A percentile compares a stretch with the other conserved stretches of the same genome.
Conservation (phyloP, 1,284 basidiomycete genomes). For the Neotropicomus parvogracilis region DNA sequence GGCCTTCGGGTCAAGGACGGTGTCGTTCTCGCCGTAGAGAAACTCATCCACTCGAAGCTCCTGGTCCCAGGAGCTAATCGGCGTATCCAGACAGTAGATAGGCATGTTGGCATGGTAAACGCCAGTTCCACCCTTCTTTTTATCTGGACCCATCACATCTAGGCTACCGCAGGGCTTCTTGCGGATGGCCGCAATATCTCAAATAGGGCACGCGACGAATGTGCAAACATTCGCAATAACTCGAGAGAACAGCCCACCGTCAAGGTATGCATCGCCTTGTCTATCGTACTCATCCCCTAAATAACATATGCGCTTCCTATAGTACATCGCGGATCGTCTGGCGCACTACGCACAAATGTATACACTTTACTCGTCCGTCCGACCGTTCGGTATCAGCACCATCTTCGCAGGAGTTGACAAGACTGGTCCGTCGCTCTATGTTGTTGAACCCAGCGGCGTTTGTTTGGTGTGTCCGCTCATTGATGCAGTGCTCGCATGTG, state of each 20-base stretch:
- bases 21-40: slow-evolving; percentile 93
- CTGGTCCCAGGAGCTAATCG: slow-evolving; percentile 91
- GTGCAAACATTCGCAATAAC: slow-evolving; percentile 69
- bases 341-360: slow-evolving; percentile 92
- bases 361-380: slow-evolving; percentile 96
- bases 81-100: slow-evolving; percentile 90
- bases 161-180: slow-evolving; percentile 92
- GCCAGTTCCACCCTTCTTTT: neutral
- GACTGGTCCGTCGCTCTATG: slow-evolving; percentile 82
- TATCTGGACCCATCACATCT: neutral
- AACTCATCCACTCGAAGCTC: slow-evolving; percentile 96
- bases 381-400: slow-evolving; percentile 94
- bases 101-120: slow-evolving; percentile 86
- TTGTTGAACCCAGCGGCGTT: slow-evolving; percentile 94
- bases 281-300: neutral
- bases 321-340: slow-evolving; percentile 83
- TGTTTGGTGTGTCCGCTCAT: slow-evolving; percentile 63
- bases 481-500: neutral
- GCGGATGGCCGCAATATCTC: slow-evolving; percentile 93
- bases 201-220: slow-evolving; percentile 84
- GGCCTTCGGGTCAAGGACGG: slow-evolving; percentile 93
- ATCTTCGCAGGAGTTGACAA: slow-evolving; percentile 91
- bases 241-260: slow-evolving; percentile 79
- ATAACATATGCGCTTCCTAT: slow-evolving; percentile 4
- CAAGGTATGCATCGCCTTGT: slow-evolving; percentile 55